Evolutionary conservation across 140 eudicot genomes (phyloP).

Genomic region (Oenanthe javanica): DNA sequence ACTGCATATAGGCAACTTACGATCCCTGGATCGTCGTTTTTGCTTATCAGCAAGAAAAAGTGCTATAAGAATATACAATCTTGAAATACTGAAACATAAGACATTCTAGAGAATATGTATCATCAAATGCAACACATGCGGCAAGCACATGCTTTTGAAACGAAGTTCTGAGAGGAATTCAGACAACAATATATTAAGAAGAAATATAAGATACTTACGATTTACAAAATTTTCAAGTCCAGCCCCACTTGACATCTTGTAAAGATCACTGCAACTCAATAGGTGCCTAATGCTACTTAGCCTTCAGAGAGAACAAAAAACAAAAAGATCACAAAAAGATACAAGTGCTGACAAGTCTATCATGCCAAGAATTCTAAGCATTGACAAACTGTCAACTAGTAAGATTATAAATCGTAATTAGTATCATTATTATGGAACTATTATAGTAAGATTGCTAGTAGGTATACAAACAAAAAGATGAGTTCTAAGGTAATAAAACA

Average conservation of each 20-base stretch:
- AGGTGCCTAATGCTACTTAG: neutral
- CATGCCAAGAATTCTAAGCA: neutral
- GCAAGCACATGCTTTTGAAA: neutral
- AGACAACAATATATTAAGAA: neutral
- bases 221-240: constrained; percentile 53
- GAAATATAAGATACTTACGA: constrained; percentile 26
- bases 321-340: neutral
- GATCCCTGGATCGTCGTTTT: neutral
- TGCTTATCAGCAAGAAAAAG: neutral
- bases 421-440: neutral
- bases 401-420: neutral
- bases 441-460: neutral
- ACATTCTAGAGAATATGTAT: neutral
- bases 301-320: neutral
- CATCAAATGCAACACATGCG: neutral
- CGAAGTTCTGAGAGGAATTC: too few species aligned
- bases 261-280: constrained; percentile 1
- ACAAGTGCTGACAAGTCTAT: neutral
- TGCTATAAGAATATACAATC: neutral
- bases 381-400: neutral
- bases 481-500: neutral
- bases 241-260: constrained; percentile 37
- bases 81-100: neutral
- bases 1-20: neutral
- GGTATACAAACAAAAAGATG: neutral